Evolutionary conservation across 371 early-diverging fungal species (phyloP), one percentile per base, ranked within the genome.

Genomic region (Mortierella sp.): DNA sequence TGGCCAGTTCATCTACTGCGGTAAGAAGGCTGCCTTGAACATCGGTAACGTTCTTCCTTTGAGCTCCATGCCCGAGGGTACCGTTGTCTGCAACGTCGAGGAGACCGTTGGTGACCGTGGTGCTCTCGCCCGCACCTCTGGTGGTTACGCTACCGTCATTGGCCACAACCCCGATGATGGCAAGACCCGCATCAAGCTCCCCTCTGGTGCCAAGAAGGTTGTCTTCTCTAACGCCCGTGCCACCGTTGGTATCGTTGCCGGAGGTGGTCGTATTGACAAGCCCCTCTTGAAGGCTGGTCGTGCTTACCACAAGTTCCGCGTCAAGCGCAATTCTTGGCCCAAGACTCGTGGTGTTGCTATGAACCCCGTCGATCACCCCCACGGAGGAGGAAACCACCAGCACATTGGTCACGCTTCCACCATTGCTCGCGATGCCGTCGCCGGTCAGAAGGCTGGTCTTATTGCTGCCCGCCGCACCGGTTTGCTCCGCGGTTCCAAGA

Each of bases 331-430:
- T 96, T 90, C 91, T 84, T 99, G 98, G 98, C 99, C 99, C 86
- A 96, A 94, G 89, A 99, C 99, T 86, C 94, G 98, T 93, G 98
- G 99, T 97, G 98, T 99, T 88, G 98, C 98, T 85, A 99, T 99
- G 99, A 99, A 99, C 92, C 99, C 98, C 69, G 80, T 80, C 75
- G 97, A 98, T 89, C 92, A 92, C 85, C 90, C 89, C 84, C 89
- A 89, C 88, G 90, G 96, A 89, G 97, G 97, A 91, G 97, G 97
- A 94, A 97, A 99, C 95, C 99, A 99, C 89, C 99, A 99, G 93
- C 99, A 99, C 92, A 98, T 99, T 94, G 99, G 99, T 97, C 97
- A 99, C 93, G 99, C 99, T 61, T 97, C 99, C 84, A 99, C 99
- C 79, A 94, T 99, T 76, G 90, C 97, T 65, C 96, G 99, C 88